Percentiles rank a stretch among this genome's conserved stretches.
phyloP scores from a whole-genome alignment of 306 rosid species.

The Purshia tridentata region DNA sequence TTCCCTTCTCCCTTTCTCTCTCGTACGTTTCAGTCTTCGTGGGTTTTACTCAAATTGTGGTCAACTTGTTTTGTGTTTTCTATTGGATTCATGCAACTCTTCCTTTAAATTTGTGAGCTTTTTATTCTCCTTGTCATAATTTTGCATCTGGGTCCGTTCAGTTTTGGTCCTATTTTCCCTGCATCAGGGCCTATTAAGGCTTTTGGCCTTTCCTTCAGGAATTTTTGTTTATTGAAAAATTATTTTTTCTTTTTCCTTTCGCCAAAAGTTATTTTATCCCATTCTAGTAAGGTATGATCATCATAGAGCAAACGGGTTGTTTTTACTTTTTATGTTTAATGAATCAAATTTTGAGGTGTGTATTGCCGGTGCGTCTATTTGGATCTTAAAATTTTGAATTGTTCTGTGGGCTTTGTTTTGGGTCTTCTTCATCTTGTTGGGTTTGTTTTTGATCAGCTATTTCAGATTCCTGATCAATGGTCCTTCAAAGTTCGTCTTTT shows the following conservation, averaged over 20 bases:
- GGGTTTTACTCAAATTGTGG: constrained; percentile 15
- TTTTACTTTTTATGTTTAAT: constrained; percentile 11
- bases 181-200: background rate
- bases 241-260: no score
- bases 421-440: background rate
- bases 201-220: constrained; percentile 5
- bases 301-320: background rate
- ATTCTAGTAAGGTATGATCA: constrained; percentile 10
- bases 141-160: constrained; percentile 9
- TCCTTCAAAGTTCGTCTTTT: constrained; percentile 7
- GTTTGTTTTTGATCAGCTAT: background rate
- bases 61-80: constrained; percentile 1
- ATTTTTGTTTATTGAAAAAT: background rate
- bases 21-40: constrained; percentile 20
- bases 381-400: constrained; percentile 43
- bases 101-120: constrained; percentile 13
- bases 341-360: constrained; percentile 1
- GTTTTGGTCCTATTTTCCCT: constrained; percentile 6
- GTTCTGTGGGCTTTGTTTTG: constrained; percentile 20
- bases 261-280: background rate
- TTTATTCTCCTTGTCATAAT: background rate
- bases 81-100: background rate
- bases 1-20: constrained; percentile 8
- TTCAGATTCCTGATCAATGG: constrained; percentile 23
- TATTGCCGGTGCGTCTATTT: constrained; percentile 24